Conservation (phyloP, 2,329 filamentous ascomycete genomes). For the Talaromyces sp. region DNA sequence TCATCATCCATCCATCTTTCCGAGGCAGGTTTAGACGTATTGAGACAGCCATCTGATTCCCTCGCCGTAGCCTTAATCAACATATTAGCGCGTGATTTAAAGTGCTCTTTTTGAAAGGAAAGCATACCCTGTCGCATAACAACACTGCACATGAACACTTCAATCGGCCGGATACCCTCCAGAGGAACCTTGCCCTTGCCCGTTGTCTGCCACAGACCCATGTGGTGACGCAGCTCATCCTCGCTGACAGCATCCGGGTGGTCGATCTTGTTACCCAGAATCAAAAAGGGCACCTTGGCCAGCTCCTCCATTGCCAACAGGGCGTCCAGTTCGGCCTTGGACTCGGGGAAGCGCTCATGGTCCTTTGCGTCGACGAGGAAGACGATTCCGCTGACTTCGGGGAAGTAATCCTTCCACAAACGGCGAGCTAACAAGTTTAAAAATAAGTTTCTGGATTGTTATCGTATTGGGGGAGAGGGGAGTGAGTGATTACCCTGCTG, state of each 20-base stretch:
- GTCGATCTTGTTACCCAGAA: conserved; percentile 99
- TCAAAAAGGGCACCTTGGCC: conserved; percentile 87
- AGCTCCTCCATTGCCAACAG: conserved; percentile 96
- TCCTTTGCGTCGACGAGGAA: conserved; percentile 98
- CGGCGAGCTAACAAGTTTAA: conserved; percentile 60
- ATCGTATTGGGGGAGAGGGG: not conserved
- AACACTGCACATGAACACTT: conserved; percentile 98
- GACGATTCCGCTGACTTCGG: conserved; percentile 91
- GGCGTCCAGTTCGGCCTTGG: conserved; percentile 94
- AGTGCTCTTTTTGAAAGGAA: too few relatives aligned
- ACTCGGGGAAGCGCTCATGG: conserved; percentile 86
- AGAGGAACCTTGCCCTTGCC: conserved; percentile 91
- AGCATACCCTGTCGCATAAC: conserved; percentile 86
- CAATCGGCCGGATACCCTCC: conserved; percentile 88
- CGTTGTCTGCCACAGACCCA: conserved; percentile 81
- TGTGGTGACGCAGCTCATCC: conserved; percentile 85
- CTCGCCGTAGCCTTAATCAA: conserved; percentile 68
- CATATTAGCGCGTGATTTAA: not conserved
- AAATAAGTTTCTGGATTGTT: not conserved
- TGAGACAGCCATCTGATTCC: conserved; percentile 88
- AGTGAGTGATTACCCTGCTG: conserved; percentile 64
- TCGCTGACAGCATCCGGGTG: conserved; percentile 93
- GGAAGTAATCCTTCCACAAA: conserved; percentile 96
- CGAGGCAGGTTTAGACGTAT: conserved; percentile 60
- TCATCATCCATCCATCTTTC: not conserved